phyloP scores from a whole-genome alignment of 2,329 filamentous ascomycete species.

The Fusarium bulbicola region DNA sequence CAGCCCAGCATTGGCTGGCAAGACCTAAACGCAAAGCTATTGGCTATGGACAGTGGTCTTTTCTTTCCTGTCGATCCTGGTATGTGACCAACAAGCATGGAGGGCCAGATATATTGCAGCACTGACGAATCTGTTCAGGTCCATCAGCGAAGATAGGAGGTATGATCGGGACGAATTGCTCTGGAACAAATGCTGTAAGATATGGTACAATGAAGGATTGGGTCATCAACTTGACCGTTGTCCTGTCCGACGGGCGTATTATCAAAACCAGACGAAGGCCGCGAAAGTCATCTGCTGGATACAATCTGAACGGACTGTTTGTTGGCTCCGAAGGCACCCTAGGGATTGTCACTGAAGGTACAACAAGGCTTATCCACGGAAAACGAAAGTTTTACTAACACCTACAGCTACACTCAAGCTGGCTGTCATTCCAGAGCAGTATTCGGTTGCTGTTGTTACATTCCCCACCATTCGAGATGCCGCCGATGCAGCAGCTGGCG shows the following conservation, averaged over 20 bases:
- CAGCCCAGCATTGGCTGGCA: slow-evolving; percentile 95
- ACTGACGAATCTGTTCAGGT: slow-evolving; percentile 46
- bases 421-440: slow-evolving; percentile 77
- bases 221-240: slow-evolving; percentile 84
- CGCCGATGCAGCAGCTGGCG: slow-evolving; percentile 75
- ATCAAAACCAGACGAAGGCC: slow-evolving; percentile 84
- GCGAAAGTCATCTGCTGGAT: slow-evolving; percentile 82
- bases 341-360: slow-evolving; percentile 79
- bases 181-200: slow-evolving; percentile 80
- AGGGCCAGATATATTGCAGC: neutral
- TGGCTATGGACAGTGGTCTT: slow-evolving; percentile 76
- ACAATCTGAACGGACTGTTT: slow-evolving; percentile 83
- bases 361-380: neutral
- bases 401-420: slow-evolving; percentile 76
- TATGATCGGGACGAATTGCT: slow-evolving; percentile 83
- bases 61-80: slow-evolving; percentile 94
- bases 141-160: slow-evolving; percentile 79
- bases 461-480: slow-evolving; percentile 82
- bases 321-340: slow-evolving; percentile 85
- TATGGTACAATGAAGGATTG: slow-evolving; percentile 91
- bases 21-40: slow-evolving; percentile 77
- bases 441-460: slow-evolving; percentile 80
- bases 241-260: slow-evolving; percentile 79
- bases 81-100: slow-evolving; percentile 34
- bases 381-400: slow-evolving; percentile 4